Base-by-base conservation (phyloP, 257 asterid species). In the Solanum pinnatisectum region DNA sequence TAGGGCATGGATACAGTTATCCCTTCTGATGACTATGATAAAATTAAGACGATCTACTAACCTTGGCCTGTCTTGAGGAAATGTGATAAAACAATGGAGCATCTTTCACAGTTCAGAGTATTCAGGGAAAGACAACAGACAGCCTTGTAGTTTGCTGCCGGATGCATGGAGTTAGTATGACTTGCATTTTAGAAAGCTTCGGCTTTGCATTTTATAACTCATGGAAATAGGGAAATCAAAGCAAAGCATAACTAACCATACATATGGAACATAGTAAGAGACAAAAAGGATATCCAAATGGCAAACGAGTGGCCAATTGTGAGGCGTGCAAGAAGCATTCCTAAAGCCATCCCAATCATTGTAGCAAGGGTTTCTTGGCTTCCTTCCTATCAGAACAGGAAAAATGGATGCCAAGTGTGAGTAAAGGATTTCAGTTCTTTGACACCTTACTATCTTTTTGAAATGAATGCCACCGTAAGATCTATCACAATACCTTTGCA, bases 281-380 rank as follows among this genome's bases (percentile, higher is more conserved):
- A 92, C 95, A 97, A 93, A 92, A 97, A 97, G 86, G 94, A 94
- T 89, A 95, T 92, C 99, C 98, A 97, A 86, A 97, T 96, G 86
- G 92, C 91, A 27, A 93, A 83, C 4, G 99, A 89, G 90, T 97
- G 96, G 32, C 98, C 99, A 91, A 90, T 90, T 22, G 98, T 97
- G 83, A 96, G 77, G 39, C 84, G 99, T 83, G 99, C 98, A 40
- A 96, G 95, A 88, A 97, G 92, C 99, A 97, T 96, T 91, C 99
- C 99, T 8, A 97, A 87, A 84, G 98, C 99, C 99, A 97, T 97
- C 83, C 99, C 99, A 30, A 95, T 56, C 99, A 97, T 96, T 18
- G 99, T 97, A 88, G 99, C 99, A 90, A 95, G 89, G 37, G 99
- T 95, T 93, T 97, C 99, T 90, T 97, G 99, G 92, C 99, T 97